Evolutionary conservation across 2,329 filamentous ascomycete species (phyloP).

Genomic region (Aspergillus pseudonomiae): DNA sequence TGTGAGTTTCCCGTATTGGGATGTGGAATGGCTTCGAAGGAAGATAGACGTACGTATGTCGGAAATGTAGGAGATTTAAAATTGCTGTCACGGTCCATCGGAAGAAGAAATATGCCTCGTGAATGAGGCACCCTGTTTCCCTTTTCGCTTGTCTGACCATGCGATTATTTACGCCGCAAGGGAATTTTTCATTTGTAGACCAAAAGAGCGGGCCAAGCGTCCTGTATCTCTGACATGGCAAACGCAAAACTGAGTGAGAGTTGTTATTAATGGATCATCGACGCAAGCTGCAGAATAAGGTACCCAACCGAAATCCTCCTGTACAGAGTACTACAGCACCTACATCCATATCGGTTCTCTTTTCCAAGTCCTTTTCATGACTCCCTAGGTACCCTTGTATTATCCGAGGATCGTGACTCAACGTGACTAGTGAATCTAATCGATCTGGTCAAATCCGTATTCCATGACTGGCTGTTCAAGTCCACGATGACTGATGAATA

Average conservation of each 20-base stretch:
- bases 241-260: conserved; percentile 3
- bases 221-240: conserved; percentile 13
- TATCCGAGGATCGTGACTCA: conserved; percentile 1
- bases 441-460: neutral
- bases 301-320: conserved; percentile 19
- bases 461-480: neutral
- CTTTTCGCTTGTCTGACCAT: neutral
- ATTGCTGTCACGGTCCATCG: neutral
- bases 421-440: neutral
- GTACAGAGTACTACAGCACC: neutral
- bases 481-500: neutral
- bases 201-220: conserved; percentile 14
- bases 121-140: neutral
- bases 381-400: neutral
- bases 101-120: neutral
- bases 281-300: conserved; percentile 23
- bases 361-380: neutral
- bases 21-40: conserved; percentile 1
- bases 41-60: neutral
- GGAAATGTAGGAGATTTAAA: neutral
- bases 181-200: neutral
- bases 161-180: neutral
- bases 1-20: neutral
- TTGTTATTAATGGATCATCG: conserved; percentile 7
- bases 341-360: neutral